A percentile compares a stretch with the other conserved stretches of the same genome.
Evolutionary conservation across 2,329 filamentous ascomycete genomes (phyloP).

Genomic region (Rhinocladiella mackenziei): DNA sequence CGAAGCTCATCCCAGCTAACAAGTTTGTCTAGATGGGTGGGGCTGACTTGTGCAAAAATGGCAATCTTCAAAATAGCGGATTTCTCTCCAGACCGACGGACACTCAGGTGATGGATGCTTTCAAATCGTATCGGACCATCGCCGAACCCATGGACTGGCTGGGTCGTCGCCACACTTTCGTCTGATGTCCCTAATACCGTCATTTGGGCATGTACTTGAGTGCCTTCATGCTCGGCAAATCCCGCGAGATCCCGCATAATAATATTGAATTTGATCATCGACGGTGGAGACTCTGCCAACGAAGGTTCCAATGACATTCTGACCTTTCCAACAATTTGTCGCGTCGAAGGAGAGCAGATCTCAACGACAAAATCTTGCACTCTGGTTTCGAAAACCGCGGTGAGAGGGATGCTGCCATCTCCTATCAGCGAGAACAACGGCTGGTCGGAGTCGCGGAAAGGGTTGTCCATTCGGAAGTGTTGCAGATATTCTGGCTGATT

Average conservation of each 20-base stretch:
- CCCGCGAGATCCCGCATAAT: conserved; percentile 96
- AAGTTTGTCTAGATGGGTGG: conserved; percentile 94
- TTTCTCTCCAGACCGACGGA: conserved; percentile 72
- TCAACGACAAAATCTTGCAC: conserved; percentile 93
- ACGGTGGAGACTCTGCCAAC: conserved; percentile 83
- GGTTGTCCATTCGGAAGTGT: conserved; percentile 87
- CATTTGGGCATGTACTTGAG: conserved; percentile 92
- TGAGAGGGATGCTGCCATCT: conserved; percentile 86
- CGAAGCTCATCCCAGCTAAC: conserved; percentile 99
- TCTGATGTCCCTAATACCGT: conserved; percentile 89
- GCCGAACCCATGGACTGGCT: conserved; percentile 90
- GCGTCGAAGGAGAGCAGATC: conserved; percentile 86
- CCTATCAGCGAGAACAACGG: conserved; percentile 89
- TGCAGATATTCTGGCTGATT: conserved; percentile 92
- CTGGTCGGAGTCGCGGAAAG: conserved; percentile 86
- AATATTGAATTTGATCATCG: conserved; percentile 94
- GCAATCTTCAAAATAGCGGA: conserved; percentile 77
- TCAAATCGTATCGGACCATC: conserved; percentile 90
- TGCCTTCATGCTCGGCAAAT: conserved; percentile 92
- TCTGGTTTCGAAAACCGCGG: conserved; percentile 87
- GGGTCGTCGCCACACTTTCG: conserved; percentile 85
- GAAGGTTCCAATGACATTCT: conserved; percentile 90
- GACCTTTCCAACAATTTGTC: conserved; percentile 83
- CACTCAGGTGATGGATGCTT: conserved; percentile 96
- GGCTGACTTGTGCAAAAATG: conserved; percentile 84